phyloP scores from a whole-genome alignment of 169 alveolate species.

The Eimeria mitis region DNA sequence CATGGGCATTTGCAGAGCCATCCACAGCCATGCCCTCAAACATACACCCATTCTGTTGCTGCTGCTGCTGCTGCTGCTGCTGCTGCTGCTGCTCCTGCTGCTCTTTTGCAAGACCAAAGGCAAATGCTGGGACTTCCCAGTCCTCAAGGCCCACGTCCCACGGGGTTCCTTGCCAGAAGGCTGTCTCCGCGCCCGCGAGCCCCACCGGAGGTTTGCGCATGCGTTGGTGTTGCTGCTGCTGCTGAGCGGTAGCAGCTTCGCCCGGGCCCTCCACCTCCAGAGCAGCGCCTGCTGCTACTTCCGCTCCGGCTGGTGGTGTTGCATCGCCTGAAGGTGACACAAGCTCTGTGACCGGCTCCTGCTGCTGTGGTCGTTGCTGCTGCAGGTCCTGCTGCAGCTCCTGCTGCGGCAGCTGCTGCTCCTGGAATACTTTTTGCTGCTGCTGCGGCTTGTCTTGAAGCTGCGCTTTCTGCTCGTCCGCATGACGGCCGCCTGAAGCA shows the following conservation, averaged over 20 bases:
- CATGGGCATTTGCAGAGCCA: background rate
- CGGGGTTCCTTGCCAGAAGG: conserved; percentile 78
- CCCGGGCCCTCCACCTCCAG: conserved; percentile 37
- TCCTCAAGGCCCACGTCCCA: conserved; percentile 76
- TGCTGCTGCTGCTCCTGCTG: conserved; percentile 50
- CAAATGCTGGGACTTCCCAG: conserved; percentile 70
- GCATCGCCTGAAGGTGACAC: conserved; percentile 64
- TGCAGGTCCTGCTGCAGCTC: conserved; percentile 34
- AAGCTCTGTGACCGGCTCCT: conserved; percentile 10
- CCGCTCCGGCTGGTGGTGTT: conserved; percentile 37
- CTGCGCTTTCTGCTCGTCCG: conserved; percentile 19
- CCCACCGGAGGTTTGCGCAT: conserved; percentile 33
- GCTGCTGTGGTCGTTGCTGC: conserved; percentile 34
- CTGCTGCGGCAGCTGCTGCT: conserved; percentile 39
- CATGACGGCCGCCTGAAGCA: background rate
- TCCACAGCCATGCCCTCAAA: conserved; percentile 31
- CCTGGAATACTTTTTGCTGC: background rate
- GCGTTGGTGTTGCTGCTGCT: conserved; percentile 44
- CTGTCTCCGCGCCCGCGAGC: conserved; percentile 37
- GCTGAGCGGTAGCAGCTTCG: conserved; percentile 1
- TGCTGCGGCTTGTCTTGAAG: conserved; percentile 22
- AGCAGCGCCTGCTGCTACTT: conserved; percentile 34
- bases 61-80: conserved; percentile 72
- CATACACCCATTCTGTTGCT: conserved; percentile 26
- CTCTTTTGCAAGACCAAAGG: conserved; percentile 20